A percentile compares a stretch with the other conserved stretches of the same genome.
These are phyloP conservation scores for Plasmodium chabaudi DNA, from an alignment of 169 alveolate species.

Conservation along the genomic window DNA sequence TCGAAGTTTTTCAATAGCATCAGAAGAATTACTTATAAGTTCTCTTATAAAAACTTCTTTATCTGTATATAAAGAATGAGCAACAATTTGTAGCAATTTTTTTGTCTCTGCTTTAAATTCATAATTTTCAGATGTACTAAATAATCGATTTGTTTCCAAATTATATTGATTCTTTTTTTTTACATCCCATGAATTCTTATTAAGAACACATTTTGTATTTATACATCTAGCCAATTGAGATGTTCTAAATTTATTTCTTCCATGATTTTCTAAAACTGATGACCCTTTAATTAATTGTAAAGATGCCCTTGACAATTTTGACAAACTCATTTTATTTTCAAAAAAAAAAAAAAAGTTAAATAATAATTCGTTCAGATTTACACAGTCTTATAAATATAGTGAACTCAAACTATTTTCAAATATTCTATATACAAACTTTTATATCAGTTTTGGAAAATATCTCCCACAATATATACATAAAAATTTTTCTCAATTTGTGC, in stretches of 20 bases:
- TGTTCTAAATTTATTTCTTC: background rate
- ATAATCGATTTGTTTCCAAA: background rate
- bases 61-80: conserved; percentile 97
- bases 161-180: background rate
- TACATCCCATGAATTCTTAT: conserved; percentile 2
- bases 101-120: conserved; percentile 96
- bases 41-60: conserved; percentile 98
- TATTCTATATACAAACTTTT: no score
- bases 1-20: conserved; percentile 98
- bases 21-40: conserved; percentile 98
- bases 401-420: no score
- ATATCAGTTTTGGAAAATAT: no score
- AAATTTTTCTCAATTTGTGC: no score
- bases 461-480: no score
- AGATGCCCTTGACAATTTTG: conserved; percentile 29
- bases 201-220: background rate
- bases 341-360: no score
- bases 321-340: conserved; percentile 21
- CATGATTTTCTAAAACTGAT: conserved; percentile 3
- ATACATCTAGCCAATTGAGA: background rate
- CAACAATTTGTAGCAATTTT: conserved; percentile 96
- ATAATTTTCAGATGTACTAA: conserved; percentile 38
- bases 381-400: no score
- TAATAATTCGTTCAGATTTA: no score
- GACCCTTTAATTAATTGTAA: conserved; percentile 25